Conservation (phyloP, 257 asterid genomes). For the Eustoma russellianum region DNA sequence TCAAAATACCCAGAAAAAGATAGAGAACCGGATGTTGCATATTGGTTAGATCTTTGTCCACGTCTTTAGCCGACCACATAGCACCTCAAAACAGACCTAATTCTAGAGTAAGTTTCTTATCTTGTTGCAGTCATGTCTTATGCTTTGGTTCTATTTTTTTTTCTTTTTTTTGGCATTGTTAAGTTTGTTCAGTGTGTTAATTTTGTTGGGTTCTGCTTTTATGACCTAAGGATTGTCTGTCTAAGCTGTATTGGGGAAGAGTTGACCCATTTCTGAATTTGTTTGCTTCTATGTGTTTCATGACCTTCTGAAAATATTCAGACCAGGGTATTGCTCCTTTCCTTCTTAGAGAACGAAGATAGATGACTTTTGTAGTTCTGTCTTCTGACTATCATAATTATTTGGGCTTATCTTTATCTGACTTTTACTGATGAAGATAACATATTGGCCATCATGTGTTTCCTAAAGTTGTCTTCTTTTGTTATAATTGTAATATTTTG, state of each 20-base stretch:
- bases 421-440: constrained; percentile 10
- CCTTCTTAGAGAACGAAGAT: not conserved
- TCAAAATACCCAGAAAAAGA: constrained; percentile 5
- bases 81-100: constrained; percentile 16
- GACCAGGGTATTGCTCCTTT: constrained; percentile 7
- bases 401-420: not conserved
- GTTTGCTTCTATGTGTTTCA: not conserved
- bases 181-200: not conserved
- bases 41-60: constrained; percentile 28
- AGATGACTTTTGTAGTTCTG: constrained; percentile 1
- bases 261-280: constrained; percentile 16
- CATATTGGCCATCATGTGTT: constrained; percentile 9
- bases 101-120: constrained; percentile 24
- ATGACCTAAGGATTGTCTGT: constrained; percentile 14
- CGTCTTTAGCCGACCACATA: constrained; percentile 20
- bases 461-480: not conserved
- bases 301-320: constrained; percentile 3
- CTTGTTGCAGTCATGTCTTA: not conserved
- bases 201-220: constrained; percentile 6
- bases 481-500: not conserved
- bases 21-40: constrained; percentile 10
- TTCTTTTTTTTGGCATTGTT: not conserved
- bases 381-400: not conserved
- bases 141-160: constrained; percentile 10
- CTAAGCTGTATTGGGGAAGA: constrained; percentile 8